Evolutionary conservation across 2,329 filamentous ascomycete genomes (phyloP).

Genomic region (Fusarium annulatum): DNA sequence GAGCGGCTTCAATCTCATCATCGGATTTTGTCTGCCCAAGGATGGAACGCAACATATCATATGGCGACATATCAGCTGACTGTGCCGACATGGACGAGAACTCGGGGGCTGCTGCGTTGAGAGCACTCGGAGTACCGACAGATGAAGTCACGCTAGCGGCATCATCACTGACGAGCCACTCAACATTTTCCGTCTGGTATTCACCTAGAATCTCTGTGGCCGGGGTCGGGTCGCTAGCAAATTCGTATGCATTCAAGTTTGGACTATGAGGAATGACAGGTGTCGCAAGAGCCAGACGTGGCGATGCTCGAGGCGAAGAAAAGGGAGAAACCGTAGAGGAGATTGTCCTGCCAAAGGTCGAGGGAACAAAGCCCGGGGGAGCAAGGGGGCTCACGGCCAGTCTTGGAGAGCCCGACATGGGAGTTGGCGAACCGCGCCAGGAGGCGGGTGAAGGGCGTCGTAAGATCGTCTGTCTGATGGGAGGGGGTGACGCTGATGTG

Average conservation of each 20-base stretch:
- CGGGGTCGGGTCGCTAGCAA: conserved; percentile 82
- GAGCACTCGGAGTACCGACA: conserved; percentile 72
- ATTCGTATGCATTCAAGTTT: conserved; percentile 93
- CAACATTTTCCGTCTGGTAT: conserved; percentile 92
- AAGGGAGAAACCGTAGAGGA: conserved; percentile 89
- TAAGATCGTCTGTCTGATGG: conserved; percentile 88
- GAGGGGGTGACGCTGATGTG: conserved; percentile 78
- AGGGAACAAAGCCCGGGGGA: conserved; percentile 84
- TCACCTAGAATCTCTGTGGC: conserved; percentile 90
- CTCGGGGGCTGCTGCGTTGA: conserved; percentile 85
- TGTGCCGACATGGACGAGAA: conserved; percentile 70
- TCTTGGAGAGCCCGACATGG: conserved; percentile 83
- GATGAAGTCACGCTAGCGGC: conserved; percentile 83
- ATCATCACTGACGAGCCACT: conserved; percentile 95
- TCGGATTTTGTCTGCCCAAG: conserved; percentile 89
- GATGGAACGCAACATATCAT: conserved; percentile 96
- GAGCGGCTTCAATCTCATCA: conserved; percentile 92
- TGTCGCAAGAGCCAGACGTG: conserved; percentile 87
- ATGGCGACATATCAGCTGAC: conserved; percentile 93
- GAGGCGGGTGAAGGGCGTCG: conserved; percentile 92
- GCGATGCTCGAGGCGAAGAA: conserved; percentile 91
- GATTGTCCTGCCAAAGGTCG: conserved; percentile 78
- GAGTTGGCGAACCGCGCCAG: conserved; percentile 87
- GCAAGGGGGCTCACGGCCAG: conserved; percentile 84
- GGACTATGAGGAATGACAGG: conserved; percentile 94